Conservation (phyloP, 805 yeast species). For the Ogataea henricii region DNA sequence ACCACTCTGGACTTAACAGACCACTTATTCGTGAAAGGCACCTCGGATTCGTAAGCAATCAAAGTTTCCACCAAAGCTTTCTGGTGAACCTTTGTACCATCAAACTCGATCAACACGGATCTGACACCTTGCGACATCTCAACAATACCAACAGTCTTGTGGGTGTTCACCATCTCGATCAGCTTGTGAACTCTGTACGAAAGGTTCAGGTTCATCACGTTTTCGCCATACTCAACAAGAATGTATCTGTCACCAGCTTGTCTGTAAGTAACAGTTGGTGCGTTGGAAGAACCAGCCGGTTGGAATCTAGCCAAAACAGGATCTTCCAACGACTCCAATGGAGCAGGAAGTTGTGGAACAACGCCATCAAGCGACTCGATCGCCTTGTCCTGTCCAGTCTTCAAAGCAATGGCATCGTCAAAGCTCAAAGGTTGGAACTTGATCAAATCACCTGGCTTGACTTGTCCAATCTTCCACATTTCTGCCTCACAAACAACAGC, state of each 20-base stretch:
- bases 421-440: conserved; percentile 77
- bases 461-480: conserved; percentile 98
- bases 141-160: conserved; percentile 74
- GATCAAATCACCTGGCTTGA: conserved; percentile 88
- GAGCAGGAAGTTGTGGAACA: conserved; percentile 32
- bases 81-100: conserved; percentile 65
- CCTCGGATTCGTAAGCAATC: conserved; percentile 73
- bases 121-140: conserved; percentile 98
- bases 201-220: conserved; percentile 79
- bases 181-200: conserved; percentile 84
- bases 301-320: conserved; percentile 67
- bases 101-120: conserved; percentile 86
- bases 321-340: conserved; percentile 51
- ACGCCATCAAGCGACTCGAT: conserved; percentile 49
- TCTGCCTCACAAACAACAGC: conserved; percentile 96
- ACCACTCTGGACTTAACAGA: conserved; percentile 78
- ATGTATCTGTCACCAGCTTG: conserved; percentile 97
- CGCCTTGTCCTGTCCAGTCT: conserved; percentile 57
- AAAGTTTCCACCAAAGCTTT: conserved; percentile 59
- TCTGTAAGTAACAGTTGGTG: conserved; percentile 80
- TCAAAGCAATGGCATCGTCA: conserved; percentile 66
- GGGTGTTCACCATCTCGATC: conserved; percentile 66
- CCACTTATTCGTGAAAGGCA: conserved; percentile 79
- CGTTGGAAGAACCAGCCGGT: conserved; percentile 44
- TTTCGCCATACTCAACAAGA: conserved; percentile 90